A percentile compares a stretch with the other conserved stretches of the same genome.
phyloP scores from a whole-genome alignment of 202 grass and related monocot species.

The Setaria viridis region DNA sequence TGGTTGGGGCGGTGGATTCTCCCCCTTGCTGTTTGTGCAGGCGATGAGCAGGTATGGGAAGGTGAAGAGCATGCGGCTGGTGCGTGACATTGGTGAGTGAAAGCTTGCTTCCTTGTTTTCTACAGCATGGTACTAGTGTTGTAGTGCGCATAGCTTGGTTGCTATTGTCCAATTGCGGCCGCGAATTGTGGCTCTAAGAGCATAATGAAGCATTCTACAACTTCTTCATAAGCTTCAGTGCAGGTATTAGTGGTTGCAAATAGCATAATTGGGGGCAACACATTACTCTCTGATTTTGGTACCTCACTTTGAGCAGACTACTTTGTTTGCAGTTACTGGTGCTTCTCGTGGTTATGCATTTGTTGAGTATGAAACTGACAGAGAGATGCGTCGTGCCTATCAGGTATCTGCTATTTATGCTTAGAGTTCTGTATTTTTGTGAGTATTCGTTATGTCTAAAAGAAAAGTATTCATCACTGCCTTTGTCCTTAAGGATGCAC shows the following conservation, averaged over 20 bases:
- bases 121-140: background rate
- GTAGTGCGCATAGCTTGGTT: background rate
- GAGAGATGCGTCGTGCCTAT: slow-evolving; percentile 81
- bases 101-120: slow-evolving; percentile 4
- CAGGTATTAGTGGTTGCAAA: no score
- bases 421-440: background rate
- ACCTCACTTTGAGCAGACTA: background rate
- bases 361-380: slow-evolving; percentile 90
- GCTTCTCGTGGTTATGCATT: slow-evolving; percentile 91
- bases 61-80: slow-evolving; percentile 82
- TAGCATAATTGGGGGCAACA: background rate
- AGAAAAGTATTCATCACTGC: background rate
- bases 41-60: slow-evolving; percentile 86
- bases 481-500: slow-evolving; percentile 70
- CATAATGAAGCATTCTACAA: background rate
- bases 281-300: background rate
- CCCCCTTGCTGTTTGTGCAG: slow-evolving; percentile 46
- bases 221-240: background rate
- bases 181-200: background rate
- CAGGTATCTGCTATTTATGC: slow-evolving; percentile 52
- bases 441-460: background rate
- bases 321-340: slow-evolving; percentile 75
- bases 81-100: slow-evolving; percentile 78
- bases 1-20: slow-evolving; percentile 15
- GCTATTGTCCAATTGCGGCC: background rate